phyloP scores from a whole-genome alignment of 2,329 filamentous ascomycete species.

The Pezicula carpinea region DNA sequence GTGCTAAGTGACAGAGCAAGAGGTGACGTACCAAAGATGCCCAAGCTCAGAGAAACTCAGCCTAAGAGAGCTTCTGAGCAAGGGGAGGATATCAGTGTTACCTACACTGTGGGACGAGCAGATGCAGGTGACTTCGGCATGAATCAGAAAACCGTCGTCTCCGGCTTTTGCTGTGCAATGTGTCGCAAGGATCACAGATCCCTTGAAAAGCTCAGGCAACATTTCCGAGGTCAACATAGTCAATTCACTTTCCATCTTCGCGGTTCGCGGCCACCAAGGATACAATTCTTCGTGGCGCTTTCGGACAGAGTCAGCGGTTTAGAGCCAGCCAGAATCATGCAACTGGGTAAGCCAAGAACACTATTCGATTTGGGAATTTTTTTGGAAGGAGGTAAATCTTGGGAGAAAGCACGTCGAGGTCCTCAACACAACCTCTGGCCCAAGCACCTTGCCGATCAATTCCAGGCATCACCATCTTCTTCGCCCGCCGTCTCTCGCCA shows the following conservation, averaged over 20 bases:
- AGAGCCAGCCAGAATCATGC: slow-evolving; percentile 33
- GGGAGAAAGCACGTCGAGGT: slow-evolving; percentile 38
- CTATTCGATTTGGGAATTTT: slow-evolving; percentile 42
- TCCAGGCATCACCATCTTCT: slow-evolving; percentile 18
- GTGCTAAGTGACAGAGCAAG: slow-evolving; percentile 53
- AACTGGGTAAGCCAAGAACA: slow-evolving; percentile 38
- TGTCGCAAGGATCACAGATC: slow-evolving; percentile 12
- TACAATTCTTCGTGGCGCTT: slow-evolving; percentile 34
- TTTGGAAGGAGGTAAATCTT: slow-evolving; percentile 41
- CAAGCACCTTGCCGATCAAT: slow-evolving; percentile 9
- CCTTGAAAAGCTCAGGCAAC: slow-evolving; percentile 18
- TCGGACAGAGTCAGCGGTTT: slow-evolving; percentile 18
- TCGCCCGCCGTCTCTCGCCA: slow-evolving; percentile 19
- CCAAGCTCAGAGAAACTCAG: slow-evolving; percentile 30
- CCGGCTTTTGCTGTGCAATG: slow-evolving; percentile 21
- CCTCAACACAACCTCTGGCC: slow-evolving; percentile 29
- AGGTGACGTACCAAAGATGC: slow-evolving; percentile 44
- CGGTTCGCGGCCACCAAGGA: slow-evolving; percentile 28
- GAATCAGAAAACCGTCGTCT: slow-evolving; percentile 16
- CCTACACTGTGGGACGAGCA: slow-evolving; percentile 19
- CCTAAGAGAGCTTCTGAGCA: slow-evolving; percentile 22
- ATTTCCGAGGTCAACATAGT: slow-evolving; percentile 20
- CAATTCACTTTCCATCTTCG: slow-evolving; percentile 21
- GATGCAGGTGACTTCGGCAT: slow-evolving; percentile 15
- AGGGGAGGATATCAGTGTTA: slow-evolving; percentile 12